These are phyloP conservation scores for Oryza glaberrima DNA, from an alignment of 176 grass and related monocot species.

Conservation along the genomic window DNA sequence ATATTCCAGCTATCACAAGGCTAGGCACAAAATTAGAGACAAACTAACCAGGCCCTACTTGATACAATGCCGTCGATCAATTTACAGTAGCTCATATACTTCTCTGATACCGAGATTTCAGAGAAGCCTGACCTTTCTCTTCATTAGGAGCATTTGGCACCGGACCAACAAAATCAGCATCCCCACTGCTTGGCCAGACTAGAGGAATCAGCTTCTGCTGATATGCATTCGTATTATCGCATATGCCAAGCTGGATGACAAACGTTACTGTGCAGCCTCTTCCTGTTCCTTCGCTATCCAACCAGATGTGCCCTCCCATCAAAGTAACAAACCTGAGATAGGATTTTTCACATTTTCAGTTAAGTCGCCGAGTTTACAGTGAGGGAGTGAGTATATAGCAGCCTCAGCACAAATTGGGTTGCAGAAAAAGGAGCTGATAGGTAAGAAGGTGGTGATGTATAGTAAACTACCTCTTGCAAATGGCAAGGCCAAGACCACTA, in stretches of 20 bases:
- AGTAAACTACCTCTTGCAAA: constrained; percentile 69
- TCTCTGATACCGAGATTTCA: constrained; percentile 79
- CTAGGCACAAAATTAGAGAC: constrained; percentile 45
- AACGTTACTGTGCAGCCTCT: constrained; percentile 88
- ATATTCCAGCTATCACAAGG: constrained; percentile 44
- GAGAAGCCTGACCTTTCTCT: constrained; percentile 41
- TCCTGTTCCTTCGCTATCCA: constrained; percentile 89
- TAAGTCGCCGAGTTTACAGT: background rate
- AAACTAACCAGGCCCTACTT: constrained; percentile 47
- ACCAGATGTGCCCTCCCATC: constrained; percentile 97
- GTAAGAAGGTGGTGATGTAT: background rate
- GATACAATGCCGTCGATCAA: constrained; percentile 31
- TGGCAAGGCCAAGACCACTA: constrained; percentile 85
- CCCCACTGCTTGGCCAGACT: constrained; percentile 48
- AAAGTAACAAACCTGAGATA: constrained; percentile 77
- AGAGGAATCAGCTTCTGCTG: constrained; percentile 67
- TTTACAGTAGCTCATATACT: constrained; percentile 59
- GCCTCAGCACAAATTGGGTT: background rate
- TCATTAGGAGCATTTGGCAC: constrained; percentile 36
- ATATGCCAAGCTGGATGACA: constrained; percentile 68
- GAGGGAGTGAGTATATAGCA: background rate
- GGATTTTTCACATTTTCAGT: background rate
- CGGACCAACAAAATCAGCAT: constrained; percentile 26
- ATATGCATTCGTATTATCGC: constrained; percentile 57
- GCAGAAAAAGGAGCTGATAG: background rate